Percentiles rank a stretch among this genome's conserved stretches.
Evolutionary conservation across 2,329 filamentous ascomycete genomes (phyloP).

Genomic region (Penicillium sp.): DNA sequence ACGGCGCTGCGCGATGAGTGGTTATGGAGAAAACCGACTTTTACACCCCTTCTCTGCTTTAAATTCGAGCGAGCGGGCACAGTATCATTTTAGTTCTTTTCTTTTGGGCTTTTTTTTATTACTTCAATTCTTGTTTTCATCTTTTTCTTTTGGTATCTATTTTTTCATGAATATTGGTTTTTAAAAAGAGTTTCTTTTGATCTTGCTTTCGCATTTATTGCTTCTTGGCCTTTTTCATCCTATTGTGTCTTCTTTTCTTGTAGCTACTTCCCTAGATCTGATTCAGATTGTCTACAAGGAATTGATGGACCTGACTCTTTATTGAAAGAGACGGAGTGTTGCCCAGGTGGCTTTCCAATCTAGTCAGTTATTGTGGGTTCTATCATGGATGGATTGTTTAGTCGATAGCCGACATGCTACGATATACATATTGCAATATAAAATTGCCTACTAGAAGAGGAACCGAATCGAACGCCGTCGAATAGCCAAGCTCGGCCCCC

Average conservation of each 20-base stretch:
- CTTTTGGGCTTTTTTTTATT: constrained; percentile 11
- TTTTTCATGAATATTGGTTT: constrained; percentile 17
- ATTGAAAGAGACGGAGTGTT: not conserved
- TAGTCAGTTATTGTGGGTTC: not conserved
- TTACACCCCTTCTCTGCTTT: constrained; percentile 10
- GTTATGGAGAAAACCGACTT: constrained; percentile 8
- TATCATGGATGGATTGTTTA: not conserved
- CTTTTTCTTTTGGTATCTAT: constrained; percentile 12
- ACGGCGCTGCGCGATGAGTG: constrained; percentile 21
- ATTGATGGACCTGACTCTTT: not conserved
- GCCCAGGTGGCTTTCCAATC: not conserved
- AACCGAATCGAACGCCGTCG: not conserved
- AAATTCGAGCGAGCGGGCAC: constrained; percentile 13
- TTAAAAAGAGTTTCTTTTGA: constrained; percentile 16
- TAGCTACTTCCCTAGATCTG: not conserved
- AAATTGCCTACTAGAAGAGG: not conserved
- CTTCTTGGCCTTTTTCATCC: not conserved
- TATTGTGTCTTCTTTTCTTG: not conserved
- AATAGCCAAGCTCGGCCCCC: not conserved
- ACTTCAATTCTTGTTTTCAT: constrained; percentile 13
- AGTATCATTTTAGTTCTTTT: constrained; percentile 13
- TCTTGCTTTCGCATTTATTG: not conserved
- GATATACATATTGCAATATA: not conserved
- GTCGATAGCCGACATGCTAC: not conserved
- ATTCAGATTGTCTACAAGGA: not conserved